Base-by-base conservation (phyloP, 2,329 filamentous ascomycete species). In the Sporothrix pallida region DNA sequence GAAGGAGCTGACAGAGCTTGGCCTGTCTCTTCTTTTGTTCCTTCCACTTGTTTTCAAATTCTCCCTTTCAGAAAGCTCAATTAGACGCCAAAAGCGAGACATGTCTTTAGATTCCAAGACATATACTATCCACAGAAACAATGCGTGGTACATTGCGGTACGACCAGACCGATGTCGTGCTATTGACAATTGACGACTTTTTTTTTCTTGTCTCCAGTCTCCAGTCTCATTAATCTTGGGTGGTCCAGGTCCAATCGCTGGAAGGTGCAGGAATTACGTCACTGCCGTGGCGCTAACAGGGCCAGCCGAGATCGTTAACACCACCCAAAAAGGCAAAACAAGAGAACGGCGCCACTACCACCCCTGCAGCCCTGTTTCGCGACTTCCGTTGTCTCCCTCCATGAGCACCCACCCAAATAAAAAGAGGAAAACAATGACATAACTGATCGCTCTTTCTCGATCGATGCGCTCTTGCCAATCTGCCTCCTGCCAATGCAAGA, bases 261-360 rank as follows among this genome's bases (percentile, higher is more conserved):
- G 9, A 67, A 67, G 8, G 52, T 46, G 60, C n/a, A 58, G 62
- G 48, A 50, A 73, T 73, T 73, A 73, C 72, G 72, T 73, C 72
- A 73, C 72, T 70, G 44, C 72, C 31, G 44, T 71, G 56, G 72
- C 67, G 67, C 67, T 44, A 63, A 54, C 12, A 23, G n/a, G 23
- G 17, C 56, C n/a, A 50, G 44, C 37, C 68, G 52, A 70, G 52
- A 58, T 42, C 52, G 17, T 23, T 23, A 70, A 54, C 26, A 68
- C 26, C 23, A 26, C 17, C 50, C n/a, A 54, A 44, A 60, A 60
- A 15, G 20, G 31, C 15, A 23, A 70, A 70, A 46, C 48, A 70
- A 17, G 67, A 56, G 17, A 70, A 37, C 20, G 23, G 12, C 46
- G 48, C 46, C 65, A 68, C 44, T 13, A 13, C 23, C 58, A 31